These are phyloP conservation scores for Gossypium rotundifolium DNA, from an alignment of 345 rosid genomes.

Conservation along the genomic window DNA sequence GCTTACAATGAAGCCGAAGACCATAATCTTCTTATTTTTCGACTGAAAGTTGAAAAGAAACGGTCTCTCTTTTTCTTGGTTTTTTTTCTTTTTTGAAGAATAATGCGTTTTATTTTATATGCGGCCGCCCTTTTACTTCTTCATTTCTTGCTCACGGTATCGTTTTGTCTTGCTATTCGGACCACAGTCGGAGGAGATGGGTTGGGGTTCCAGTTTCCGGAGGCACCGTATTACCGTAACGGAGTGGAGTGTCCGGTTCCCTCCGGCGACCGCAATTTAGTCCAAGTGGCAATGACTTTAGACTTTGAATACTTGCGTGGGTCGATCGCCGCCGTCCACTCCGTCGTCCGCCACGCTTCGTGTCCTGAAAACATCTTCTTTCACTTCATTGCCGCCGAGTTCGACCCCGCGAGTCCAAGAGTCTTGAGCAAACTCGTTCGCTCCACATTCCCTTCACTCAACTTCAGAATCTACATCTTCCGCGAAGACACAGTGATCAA, in stretches of 20 bases:
- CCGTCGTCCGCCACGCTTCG: constrained; percentile 80
- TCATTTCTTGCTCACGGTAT: constrained; percentile 17
- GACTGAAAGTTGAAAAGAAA: background rate
- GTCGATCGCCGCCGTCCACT: constrained; percentile 89
- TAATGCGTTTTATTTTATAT: background rate
- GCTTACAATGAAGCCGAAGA: background rate
- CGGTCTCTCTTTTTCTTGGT: background rate
- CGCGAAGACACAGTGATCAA: constrained; percentile 78
- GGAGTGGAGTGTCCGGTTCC: constrained; percentile 64
- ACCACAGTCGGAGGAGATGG: constrained; percentile 21
- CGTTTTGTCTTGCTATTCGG: constrained; percentile 48
- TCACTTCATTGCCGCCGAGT: constrained; percentile 84
- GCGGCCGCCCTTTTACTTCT: constrained; percentile 16
- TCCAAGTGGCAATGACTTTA: constrained; percentile 88
- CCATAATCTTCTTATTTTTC: background rate
- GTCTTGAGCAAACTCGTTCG: constrained; percentile 65
- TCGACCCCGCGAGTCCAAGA: constrained; percentile 81
- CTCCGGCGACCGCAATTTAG: constrained; percentile 59
- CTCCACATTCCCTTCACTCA: constrained; percentile 81
- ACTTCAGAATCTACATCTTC: constrained; percentile 81
- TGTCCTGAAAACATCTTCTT: constrained; percentile 84
- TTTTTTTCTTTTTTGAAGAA: background rate
- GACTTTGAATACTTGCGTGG: constrained; percentile 92
- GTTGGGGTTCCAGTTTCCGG: constrained; percentile 31
- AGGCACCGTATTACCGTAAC: constrained; percentile 90